Evolutionary conservation across 75 land plant genomes (phyloP), one percentile per base, ranked within the genome.

Genomic region (Isoetes taiwanensis): DNA sequence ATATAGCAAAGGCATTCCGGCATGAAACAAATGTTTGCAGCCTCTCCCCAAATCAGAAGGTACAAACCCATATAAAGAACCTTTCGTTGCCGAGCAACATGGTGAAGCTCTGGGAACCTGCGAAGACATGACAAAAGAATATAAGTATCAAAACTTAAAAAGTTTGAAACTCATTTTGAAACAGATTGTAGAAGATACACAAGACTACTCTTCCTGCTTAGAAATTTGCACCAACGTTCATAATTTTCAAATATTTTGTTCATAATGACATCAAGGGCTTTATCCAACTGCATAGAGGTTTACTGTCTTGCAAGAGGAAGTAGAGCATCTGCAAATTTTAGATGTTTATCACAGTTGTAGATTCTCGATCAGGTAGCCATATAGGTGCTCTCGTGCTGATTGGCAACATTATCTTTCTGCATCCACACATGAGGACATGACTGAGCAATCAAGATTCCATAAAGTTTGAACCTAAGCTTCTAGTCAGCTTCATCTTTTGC

Each of bases 31-130:
- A 85, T 54, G 64, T 85, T 85, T 58, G 90, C 79, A 62, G 90
- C 90, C 69, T 85, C 90, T 23, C 90, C 85, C 85, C 85, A 85
- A 14, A 85, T 85, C 39, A 85, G 85, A 71, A 85, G 76, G 72
- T 79, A 82, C 9, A 86, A 75, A 32, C 76, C 80, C 57, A 84
- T 76, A 41, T 75, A 82, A 23, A 86, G 74, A 67, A 82, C 78
- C 57, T 86, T 46, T 19, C 50, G 6, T n/a, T 46, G 50, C 19
- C 25, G 50, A 5, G 50, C 50, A 6, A 19, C 50, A 5, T 46
- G 50, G 4, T 5, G 50, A 8, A 46, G 25, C 25, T 46, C 50
- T 6, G 50, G 50, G 6, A 46, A 16, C 50, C 50, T 46, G 16
- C 50, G 16, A 19, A 8, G 23, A 6, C 50, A 46, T 6, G 16